Percentiles rank a stretch among this genome's conserved stretches.
These are phyloP conservation scores for Aspergillus wentii DNA, from an alignment of 495 filamentous ascomycete species.

Conservation along the genomic window DNA sequence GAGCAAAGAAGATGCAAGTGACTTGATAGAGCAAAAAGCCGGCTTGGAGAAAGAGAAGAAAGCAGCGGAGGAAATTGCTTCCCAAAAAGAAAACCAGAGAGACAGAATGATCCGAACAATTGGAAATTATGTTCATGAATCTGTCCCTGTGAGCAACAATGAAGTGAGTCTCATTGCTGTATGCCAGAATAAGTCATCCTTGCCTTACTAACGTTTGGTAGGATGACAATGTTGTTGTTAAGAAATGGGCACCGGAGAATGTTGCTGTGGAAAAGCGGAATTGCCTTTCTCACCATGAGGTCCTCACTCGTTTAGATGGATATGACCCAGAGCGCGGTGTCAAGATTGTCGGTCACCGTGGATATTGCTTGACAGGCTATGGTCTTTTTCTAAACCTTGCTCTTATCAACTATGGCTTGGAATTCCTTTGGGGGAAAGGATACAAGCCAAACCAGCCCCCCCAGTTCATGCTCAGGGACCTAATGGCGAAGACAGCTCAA, in stretches of 20 bases:
- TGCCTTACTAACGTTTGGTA: conserved; percentile 59
- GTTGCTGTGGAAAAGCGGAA: conserved; percentile 62
- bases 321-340: conserved; percentile 92
- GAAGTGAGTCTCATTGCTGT: conserved; percentile 48
- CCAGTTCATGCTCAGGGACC: conserved; percentile 91
- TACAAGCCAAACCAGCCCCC: conserved; percentile 91
- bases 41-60: conserved; percentile 76
- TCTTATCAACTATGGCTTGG: conserved; percentile 86
- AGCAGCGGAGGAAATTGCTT: conserved; percentile 64
- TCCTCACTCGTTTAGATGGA: conserved; percentile 79
- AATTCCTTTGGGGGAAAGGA: conserved; percentile 71
- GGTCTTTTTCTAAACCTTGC: conserved; percentile 93
- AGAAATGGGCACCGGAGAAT: conserved; percentile 74
- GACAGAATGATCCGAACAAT: conserved; percentile 75
- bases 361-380: conserved; percentile 86
- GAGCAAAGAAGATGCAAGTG: conserved; percentile 80
- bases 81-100: conserved; percentile 67
- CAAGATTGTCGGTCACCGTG: conserved; percentile 92
- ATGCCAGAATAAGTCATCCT: conserved; percentile 16
- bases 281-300: conserved; percentile 89
- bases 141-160: conserved; percentile 84
- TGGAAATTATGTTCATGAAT: conserved; percentile 91
- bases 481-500: conserved; percentile 99
- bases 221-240: conserved; percentile 77
- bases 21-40: conserved; percentile 68